Percentiles rank a stretch among this genome's conserved stretches.
Conservation (phyloP, 371 early-diverging fungal genomes). For the Quaeritorhiza haematococci region DNA sequence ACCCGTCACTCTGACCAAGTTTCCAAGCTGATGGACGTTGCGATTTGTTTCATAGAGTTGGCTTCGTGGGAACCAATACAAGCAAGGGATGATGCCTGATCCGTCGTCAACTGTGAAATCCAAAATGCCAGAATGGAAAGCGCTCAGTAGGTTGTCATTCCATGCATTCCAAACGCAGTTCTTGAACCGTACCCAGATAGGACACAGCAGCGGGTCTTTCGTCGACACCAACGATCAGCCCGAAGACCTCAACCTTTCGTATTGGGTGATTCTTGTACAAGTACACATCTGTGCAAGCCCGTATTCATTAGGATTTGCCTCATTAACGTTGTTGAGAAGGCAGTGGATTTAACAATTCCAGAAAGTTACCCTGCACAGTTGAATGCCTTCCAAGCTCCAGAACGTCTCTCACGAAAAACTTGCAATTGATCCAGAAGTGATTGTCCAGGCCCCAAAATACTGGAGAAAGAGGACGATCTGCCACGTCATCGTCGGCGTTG, state of each 20-base stretch:
- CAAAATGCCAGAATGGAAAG: not conserved
- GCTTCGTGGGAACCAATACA: constrained; percentile 11
- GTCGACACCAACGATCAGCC: constrained; percentile 12
- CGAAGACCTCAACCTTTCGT: constrained; percentile 13
- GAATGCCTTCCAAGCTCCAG: no score
- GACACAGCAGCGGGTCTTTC: constrained; percentile 3
- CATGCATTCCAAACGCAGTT: no score
- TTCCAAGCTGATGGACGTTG: constrained; percentile 3
- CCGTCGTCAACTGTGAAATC: constrained; percentile 15
- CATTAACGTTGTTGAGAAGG: no score
- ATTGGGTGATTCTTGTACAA: constrained; percentile 7
- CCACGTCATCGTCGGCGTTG: no score
- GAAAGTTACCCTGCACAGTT: no score
- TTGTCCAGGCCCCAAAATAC: no score
- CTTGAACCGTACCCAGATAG: constrained; percentile 5
- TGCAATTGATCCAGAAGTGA: no score
- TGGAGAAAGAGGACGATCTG: no score
- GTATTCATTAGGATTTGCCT: no score
- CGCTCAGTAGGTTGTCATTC: no score
- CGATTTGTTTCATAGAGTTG: constrained; percentile 1
- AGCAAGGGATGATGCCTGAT: constrained; percentile 12
- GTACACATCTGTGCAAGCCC: constrained; percentile 17
- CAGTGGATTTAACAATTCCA: no score
- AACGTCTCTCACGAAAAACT: no score
- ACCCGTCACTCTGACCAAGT: constrained; percentile 11